Evolutionary conservation across 176 grass and related monocot genomes (phyloP).

Genomic region (Avena insularis): DNA sequence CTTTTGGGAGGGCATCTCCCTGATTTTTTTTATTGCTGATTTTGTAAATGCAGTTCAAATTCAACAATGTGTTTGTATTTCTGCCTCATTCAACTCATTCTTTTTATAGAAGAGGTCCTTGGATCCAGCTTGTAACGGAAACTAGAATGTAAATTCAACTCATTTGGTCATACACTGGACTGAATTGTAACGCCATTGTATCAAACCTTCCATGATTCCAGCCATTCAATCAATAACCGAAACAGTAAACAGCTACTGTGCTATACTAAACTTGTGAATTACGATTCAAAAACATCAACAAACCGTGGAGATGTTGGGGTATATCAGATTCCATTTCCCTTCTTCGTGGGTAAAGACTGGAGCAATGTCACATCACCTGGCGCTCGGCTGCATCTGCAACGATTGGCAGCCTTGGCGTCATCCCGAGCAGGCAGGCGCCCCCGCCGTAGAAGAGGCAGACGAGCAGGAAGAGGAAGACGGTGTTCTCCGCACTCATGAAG

Average conservation of each 20-base stretch:
- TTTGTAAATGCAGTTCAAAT: slow-evolving; percentile 56
- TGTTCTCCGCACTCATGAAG: slow-evolving; percentile 76
- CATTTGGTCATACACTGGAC: slow-evolving; percentile 41
- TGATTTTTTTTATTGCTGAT: slow-evolving; percentile 41
- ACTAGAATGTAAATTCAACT: slow-evolving; percentile 22
- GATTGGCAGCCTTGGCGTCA: slow-evolving; percentile 74
- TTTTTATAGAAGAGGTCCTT: background rate
- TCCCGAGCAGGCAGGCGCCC: slow-evolving; percentile 76
- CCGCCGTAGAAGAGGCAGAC: slow-evolving; percentile 76
- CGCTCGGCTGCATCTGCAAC: slow-evolving; percentile 90
- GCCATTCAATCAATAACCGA: slow-evolving; percentile 27
- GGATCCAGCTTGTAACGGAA: background rate
- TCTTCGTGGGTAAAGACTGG: slow-evolving; percentile 3
- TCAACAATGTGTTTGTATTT: slow-evolving; percentile 46
- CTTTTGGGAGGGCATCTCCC: background rate
- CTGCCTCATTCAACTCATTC: slow-evolving; percentile 40
- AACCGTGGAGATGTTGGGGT: background rate
- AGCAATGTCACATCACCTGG: slow-evolving; percentile 79
- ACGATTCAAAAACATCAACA: slow-evolving; percentile 21
- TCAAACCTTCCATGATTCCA: slow-evolving; percentile 28
- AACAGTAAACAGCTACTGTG: slow-evolving; percentile 3
- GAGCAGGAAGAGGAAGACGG: slow-evolving; percentile 91
- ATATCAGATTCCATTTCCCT: slow-evolving; percentile 33
- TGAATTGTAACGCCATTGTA: slow-evolving; percentile 24
- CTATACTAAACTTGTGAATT: slow-evolving; percentile 42